Base-by-base conservation (phyloP, 2,329 filamentous ascomycete species). In the Rhynchosporium secalis region DNA sequence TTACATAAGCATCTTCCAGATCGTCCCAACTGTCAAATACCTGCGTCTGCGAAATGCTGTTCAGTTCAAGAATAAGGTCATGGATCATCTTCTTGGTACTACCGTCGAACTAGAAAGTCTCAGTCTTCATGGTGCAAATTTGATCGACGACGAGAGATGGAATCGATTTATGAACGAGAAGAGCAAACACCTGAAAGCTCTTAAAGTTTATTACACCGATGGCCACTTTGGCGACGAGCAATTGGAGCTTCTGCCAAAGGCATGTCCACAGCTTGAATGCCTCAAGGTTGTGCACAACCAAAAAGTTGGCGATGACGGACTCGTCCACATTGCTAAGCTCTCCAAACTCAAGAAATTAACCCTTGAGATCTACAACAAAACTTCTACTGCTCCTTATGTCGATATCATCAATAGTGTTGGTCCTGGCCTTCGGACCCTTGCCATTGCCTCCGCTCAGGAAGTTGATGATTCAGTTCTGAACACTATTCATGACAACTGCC, bases 121-220 rank as follows among this genome's bases (percentile, higher is more conserved):
- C 48, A 90, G 92, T 66, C 81, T 98, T 0, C 88, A 95, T 66
- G 91, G 92, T 10, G 86, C 91, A 9, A 98, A 96, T 68, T 84
- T 98, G 0, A 79, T 98, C 15, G 87, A 88, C 9, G 87, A 95
- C 64, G 79, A 82, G 3, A 86, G 86, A 72, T 97, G 93, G 93
- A 80, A 83, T 57, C 80, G 83, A 55, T 86, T 90, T 55, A 84
- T 97, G 59, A 77, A 78, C 12, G 79, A 81, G 56, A 86, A 89
- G 62, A 93, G 92, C 10, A 69, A 78, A 8, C 75, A 82, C 28
- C 80, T 97, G 12, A 83, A 86, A 69, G 81, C 81, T 0, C 75
- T 98, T 26, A 90, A 92, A 70, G 81, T 97, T 1, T 92, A 92
- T 71, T 92, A 89, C 76, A 89, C 95, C 0, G 92, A 97, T 74